Percentiles rank a stretch among this genome's conserved stretches.
These are phyloP conservation scores for Anethum foeniculum DNA, from an alignment of 140 eudicot genomes.

Conservation along the genomic window DNA sequence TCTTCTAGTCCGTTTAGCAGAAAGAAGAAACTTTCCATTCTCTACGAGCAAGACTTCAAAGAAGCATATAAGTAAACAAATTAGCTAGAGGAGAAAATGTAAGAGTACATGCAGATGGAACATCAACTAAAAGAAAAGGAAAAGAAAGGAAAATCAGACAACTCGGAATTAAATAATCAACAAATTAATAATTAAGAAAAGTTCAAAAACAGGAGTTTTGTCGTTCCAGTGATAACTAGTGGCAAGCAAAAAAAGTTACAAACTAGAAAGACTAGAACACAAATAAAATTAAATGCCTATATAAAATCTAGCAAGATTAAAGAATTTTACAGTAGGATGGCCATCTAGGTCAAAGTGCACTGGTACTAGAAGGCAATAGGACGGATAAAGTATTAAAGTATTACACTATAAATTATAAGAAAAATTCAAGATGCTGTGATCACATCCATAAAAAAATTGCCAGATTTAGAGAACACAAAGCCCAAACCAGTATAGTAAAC, in stretches of 20 bases:
- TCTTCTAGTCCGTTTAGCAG: constrained; percentile 75
- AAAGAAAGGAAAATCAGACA: not conserved
- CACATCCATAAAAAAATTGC: not conserved
- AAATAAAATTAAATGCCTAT: not conserved
- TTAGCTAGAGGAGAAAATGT: not conserved
- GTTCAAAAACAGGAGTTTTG: not conserved
- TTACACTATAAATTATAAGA: not conserved
- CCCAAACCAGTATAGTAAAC: not conserved
- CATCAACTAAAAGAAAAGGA: not conserved
- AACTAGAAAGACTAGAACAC: not conserved
- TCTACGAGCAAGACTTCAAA: constrained; percentile 72
- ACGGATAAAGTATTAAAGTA: not conserved
- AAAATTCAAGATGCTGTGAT: not conserved
- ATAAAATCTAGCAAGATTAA: not conserved
- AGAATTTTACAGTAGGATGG: not conserved
- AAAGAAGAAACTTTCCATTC: constrained; percentile 87
- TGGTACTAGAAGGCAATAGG: not conserved
- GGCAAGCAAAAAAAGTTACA: not conserved
- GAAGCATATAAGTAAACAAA: not conserved
- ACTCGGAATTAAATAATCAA: not conserved
- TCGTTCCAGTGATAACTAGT: not conserved
- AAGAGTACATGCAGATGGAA: not conserved
- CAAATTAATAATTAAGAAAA: not conserved
- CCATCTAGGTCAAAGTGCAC: not conserved
- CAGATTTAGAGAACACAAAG: not conserved